Evolutionary conservation across 192 early-diverging fungal genomes (phyloP).

Genomic region (Phycomyces blakesleeanus): DNA sequence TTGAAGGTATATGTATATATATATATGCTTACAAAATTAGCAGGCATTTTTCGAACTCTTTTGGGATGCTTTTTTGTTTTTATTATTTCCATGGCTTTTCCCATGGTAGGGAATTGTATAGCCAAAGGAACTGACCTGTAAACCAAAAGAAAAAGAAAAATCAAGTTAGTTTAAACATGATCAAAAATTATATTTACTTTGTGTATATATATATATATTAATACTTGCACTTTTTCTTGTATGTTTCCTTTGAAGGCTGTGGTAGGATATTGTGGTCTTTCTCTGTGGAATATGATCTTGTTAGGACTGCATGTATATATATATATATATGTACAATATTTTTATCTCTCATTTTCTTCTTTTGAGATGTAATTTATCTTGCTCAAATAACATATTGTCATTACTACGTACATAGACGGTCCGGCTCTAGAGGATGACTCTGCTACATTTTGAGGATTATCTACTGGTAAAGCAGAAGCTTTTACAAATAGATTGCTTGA

Average conservation of each 20-base stretch:
- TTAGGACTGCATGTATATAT: no score
- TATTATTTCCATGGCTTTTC: background rate
- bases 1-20: no score
- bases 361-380: background rate
- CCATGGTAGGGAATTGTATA: conserved; percentile 19
- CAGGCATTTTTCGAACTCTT: conserved; percentile 31
- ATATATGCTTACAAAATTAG: conserved; percentile 38
- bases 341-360: background rate
- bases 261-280: no score
- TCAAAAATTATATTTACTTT: no score
- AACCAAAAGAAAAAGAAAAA: no score
- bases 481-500: background rate
- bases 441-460: background rate
- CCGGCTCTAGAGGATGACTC: background rate
- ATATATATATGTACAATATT: no score
- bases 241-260: no score
- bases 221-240: no score
- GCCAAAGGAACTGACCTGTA: background rate
- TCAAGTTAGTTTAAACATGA: no score
- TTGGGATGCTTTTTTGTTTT: conserved; percentile 32
- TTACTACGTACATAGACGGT: background rate
- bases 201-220: no score
- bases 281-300: no score
- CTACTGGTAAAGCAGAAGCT: background rate
- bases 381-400: background rate